phyloP scores from a whole-genome alignment of 768 basidiomycete species.

The Serpula lacrymans region DNA sequence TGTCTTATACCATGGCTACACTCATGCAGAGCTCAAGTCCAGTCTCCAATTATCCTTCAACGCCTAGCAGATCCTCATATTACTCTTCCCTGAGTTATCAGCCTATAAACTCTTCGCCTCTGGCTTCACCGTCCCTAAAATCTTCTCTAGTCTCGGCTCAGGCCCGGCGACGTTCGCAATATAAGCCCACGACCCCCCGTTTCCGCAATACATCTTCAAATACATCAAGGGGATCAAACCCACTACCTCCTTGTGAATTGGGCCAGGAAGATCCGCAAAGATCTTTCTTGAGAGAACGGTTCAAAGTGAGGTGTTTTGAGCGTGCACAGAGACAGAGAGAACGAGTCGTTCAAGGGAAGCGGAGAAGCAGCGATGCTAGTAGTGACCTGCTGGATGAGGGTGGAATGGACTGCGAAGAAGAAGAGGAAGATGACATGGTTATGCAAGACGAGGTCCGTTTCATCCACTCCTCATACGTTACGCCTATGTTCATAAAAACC shows the following conservation, averaged over 20 bases:
- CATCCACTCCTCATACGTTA: constrained; percentile 5
- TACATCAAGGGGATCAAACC: constrained; percentile 7
- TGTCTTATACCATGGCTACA: background rate
- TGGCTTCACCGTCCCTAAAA: constrained; percentile 39
- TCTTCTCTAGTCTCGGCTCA: constrained; percentile 46
- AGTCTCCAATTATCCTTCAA: constrained; percentile 27
- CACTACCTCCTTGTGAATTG: constrained; percentile 10
- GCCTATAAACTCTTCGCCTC: constrained; percentile 50
- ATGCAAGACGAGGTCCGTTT: constrained; percentile 60
- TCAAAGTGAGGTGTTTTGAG: constrained; percentile 60
- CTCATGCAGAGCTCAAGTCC: constrained; percentile 27
- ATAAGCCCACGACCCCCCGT: constrained; percentile 39
- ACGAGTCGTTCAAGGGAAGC: constrained; percentile 37
- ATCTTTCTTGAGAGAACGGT: constrained; percentile 53
- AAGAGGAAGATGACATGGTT: constrained; percentile 55
- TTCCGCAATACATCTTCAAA: constrained; percentile 23
- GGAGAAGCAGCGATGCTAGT: constrained; percentile 36
- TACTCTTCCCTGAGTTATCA: constrained; percentile 25
- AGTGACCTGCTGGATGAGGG: constrained; percentile 50
- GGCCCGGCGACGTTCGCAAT: constrained; percentile 53
- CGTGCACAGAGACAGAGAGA: constrained; percentile 55
- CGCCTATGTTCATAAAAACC: constrained; percentile 5
- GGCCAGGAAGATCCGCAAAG: constrained; percentile 46
- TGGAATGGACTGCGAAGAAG: constrained; percentile 48
- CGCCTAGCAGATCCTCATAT: constrained; percentile 33